Percentiles rank a stretch among this genome's conserved stretches.
Evolutionary conservation across 768 basidiomycete genomes (phyloP).

Genomic region (Suillus plorans): DNA sequence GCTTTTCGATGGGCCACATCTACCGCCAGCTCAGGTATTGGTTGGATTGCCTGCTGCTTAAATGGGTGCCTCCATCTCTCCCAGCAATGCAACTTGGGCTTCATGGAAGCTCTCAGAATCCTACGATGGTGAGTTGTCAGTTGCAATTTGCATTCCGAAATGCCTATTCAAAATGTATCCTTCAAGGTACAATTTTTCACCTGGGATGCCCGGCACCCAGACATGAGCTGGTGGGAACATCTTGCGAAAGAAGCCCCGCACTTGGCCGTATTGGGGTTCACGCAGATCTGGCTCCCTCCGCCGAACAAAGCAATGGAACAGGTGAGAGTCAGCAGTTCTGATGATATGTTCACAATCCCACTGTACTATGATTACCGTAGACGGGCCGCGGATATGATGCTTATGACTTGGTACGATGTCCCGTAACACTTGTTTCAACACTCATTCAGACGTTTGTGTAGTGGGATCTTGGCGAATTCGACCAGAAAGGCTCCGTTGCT

Average conservation of each 20-base stretch:
- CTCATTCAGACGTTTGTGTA: slow-evolving; percentile 24
- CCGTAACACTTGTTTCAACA: background rate
- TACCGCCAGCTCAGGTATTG: slow-evolving; percentile 14
- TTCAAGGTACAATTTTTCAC: slow-evolving; percentile 79
- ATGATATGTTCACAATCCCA: slow-evolving; percentile 8
- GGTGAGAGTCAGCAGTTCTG: slow-evolving; percentile 31
- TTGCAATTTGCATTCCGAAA: background rate
- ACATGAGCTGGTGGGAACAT: slow-evolving; percentile 80
- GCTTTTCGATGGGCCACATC: slow-evolving; percentile 10
- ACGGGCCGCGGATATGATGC: slow-evolving; percentile 80
- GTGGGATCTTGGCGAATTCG: slow-evolving; percentile 89
- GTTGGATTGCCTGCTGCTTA: slow-evolving; percentile 23
- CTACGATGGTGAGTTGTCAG: slow-evolving; percentile 58
- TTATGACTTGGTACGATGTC: slow-evolving; percentile 69
- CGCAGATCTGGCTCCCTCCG: slow-evolving; percentile 83
- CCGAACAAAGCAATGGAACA: slow-evolving; percentile 74
- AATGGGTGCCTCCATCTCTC: slow-evolving; percentile 41
- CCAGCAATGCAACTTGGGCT: slow-evolving; percentile 63
- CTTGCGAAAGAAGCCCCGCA: slow-evolving; percentile 63
- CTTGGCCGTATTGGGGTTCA: slow-evolving; percentile 68
- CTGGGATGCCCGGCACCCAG: slow-evolving; percentile 62
- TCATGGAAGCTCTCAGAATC: slow-evolving; percentile 47
- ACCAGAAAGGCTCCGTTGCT: slow-evolving; percentile 65
- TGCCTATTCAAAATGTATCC: background rate
- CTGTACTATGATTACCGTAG: slow-evolving; percentile 35